Evolutionary conservation across 2,329 filamentous ascomycete genomes (phyloP).

Genomic region (Penicillium nordicum): DNA sequence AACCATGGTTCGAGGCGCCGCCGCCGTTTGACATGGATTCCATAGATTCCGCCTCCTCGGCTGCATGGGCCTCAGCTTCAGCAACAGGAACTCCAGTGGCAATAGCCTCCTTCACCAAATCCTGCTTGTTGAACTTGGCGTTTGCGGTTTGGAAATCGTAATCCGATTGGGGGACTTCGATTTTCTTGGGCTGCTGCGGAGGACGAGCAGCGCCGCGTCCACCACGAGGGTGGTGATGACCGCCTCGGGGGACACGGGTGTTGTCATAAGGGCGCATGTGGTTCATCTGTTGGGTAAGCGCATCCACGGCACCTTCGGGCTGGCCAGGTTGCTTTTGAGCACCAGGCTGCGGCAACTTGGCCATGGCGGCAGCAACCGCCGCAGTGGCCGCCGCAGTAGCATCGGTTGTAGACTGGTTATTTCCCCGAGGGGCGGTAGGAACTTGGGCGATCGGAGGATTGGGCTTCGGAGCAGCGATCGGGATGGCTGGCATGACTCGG

Average conservation of each 20-base stretch:
- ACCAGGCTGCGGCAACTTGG: constrained; percentile 45
- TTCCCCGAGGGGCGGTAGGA: constrained; percentile 23
- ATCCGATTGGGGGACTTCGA: constrained; percentile 85
- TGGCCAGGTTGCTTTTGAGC: constrained; percentile 34
- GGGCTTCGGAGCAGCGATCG: constrained; percentile 38
- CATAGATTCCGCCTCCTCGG: constrained; percentile 49
- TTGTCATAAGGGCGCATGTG: constrained; percentile 45
- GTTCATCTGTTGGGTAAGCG: constrained; percentile 44
- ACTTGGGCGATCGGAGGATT: constrained; percentile 23
- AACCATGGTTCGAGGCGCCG: constrained; percentile 51
- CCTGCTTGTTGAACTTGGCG: constrained; percentile 84
- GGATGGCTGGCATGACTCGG: constrained; percentile 46
- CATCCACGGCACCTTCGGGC: constrained; percentile 38
- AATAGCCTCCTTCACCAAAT: constrained; percentile 83
- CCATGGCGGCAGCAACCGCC: constrained; percentile 52
- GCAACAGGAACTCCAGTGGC: constrained; percentile 68
- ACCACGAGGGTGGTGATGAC: constrained; percentile 43
- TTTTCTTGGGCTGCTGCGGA: constrained; percentile 56
- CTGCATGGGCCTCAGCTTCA: constrained; percentile 48
- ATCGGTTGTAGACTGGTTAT: constrained; percentile 42
- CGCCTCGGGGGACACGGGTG: constrained; percentile 38
- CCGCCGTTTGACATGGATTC: constrained; percentile 36
- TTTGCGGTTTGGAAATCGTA: constrained; percentile 88
- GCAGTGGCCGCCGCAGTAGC: constrained; percentile 49
- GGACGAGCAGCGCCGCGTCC: constrained; percentile 47